phyloP scores from a whole-genome alignment of 1,139 yeast species.

The Sugiyamaella grinbergsii region DNA sequence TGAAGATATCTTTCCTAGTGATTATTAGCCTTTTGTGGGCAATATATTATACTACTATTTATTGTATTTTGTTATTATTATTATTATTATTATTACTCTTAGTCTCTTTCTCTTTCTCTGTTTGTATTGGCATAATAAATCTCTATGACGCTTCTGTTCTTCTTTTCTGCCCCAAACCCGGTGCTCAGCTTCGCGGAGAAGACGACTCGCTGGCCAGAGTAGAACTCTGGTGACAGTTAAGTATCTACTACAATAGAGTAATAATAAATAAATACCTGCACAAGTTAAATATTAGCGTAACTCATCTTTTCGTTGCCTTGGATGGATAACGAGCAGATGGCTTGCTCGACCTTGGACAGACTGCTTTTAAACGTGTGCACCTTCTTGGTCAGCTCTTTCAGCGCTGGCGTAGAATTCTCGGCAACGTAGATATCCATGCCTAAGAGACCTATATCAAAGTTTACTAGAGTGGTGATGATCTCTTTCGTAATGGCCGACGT shows the following conservation, averaged over 20 bases:
- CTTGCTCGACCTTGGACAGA: slow-evolving; percentile 33
- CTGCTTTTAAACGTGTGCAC: slow-evolving; percentile 30
- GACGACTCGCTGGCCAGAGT: no score
- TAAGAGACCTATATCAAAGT: slow-evolving; percentile 22
- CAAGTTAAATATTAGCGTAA: background rate
- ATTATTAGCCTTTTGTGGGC: slow-evolving; percentile 22
- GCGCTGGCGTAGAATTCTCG: slow-evolving; percentile 17
- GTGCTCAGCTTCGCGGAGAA: no score
- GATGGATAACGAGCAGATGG: slow-evolving; percentile 26
- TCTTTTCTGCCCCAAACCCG: no score
- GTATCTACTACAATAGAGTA: no score
- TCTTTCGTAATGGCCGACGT: slow-evolving; percentile 26
- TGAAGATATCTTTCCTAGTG: slow-evolving; percentile 34
- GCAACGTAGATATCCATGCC: slow-evolving; percentile 13
- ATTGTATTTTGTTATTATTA: slow-evolving; percentile 8
- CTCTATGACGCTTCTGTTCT: no score
- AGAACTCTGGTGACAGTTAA: no score
- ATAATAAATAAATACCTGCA: background rate
- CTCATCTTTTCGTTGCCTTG: slow-evolving; percentile 4
- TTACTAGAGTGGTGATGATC: slow-evolving; percentile 26
- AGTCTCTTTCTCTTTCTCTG: background rate
- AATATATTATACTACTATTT: background rate
- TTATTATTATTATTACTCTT: no score
- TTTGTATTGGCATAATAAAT: background rate
- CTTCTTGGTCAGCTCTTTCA: slow-evolving; percentile 30